Base-by-base conservation (phyloP, 805 yeast genomes). In the Zygosaccharomyces pseudorouxii region DNA sequence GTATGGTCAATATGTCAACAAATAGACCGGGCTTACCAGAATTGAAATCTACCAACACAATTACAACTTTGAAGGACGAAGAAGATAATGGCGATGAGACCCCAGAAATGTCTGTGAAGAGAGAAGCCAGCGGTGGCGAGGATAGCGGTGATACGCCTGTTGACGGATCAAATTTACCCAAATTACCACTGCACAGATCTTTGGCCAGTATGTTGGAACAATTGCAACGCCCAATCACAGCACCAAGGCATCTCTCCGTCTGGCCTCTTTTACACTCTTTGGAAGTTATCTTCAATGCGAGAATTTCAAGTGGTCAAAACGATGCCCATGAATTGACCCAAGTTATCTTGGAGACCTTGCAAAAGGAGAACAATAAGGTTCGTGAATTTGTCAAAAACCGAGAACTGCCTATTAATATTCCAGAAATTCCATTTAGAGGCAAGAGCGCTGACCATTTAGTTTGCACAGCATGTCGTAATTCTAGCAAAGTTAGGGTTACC, bases 251-350 rank as follows among this genome's bases (percentile, higher is more conserved):
- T 7, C 68, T 82, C 4, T 80, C 90, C 0, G 89, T 88, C 0
- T 84, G 95, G 90, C 83, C 87, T 1, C 77, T 90, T 42, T 69
- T 92, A 16, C 83, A 77, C 45, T 82, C 80, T 9, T 68, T 93
- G 44, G 98, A 92, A 60, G 66, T 65, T 8, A 81, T 86, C 12
- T 86, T 83, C 68, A 78, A 81, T 47, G 82, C 90, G 3, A 80
- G 79, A 54, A 82, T 93, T 23, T 82, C 95, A 2, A 71, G 85
- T 30, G 79, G 79, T 40, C 99, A 93, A 65, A 96, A 92, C 60
- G 99, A 92, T 69, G 97, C 98, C 0, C 97, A 93, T 58, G 99
- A 92, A 60, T 73, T 93, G 54, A 77, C 92, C 27, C 96, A 89
- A 62, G 68, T 88, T 45, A 74, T 90, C 18, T 69, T 92, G 19